Base-by-base conservation (phyloP, 371 early-diverging fungal genomes). In the Apophysomyces variabilis region DNA sequence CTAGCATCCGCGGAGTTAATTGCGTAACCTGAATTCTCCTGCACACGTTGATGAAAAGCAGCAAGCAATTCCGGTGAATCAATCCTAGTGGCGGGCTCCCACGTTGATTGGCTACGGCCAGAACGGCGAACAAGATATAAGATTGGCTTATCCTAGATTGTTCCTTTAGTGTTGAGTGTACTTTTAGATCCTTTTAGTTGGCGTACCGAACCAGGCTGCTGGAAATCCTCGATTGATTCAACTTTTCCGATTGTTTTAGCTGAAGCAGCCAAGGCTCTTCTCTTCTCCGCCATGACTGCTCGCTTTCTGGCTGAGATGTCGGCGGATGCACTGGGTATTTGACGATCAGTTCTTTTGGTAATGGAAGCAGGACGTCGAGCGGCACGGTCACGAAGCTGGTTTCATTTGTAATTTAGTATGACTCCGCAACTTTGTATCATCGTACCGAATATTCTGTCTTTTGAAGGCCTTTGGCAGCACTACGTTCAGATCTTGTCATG, bases 1-100 rank as follows among this genome's bases (percentile, higher is more conserved):
- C 1, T 18, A 4, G n/a, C 9, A 43, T 44, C 36, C 1, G 21
- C 37, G 32, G 50, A 38, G 13, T 38, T 41, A 14, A 72, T 64
- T 14, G 63, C 32, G 60, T 72, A 72, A 13, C 72, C 72, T 5
- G 67, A 64, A n/a, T 56, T 38, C 5, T 62, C 56, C 50, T 71
- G 61, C 9, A 66, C 60, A 11, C 43, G 57, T 32, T 68, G 66
- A 12, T 60, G 59, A 62, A 75, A 70, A 35, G 59, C 65, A 7
- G 37, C 50, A 50, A 75, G 45, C 3, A 69, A 39, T 5, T 26
- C 57, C 45, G 36, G 47, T 9, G 61, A 26, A 21, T 58, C 43
- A 21, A 74, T 69, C 1, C 46, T 38, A 7, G 41, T 50, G 14
- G 61, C 68, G 39, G 54, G n/a, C 21, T 18, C 54, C 54, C 54